phyloP scores from a whole-genome alignment of 371 early-diverging fungal species.

The Apophysomyces elegans region DNA sequence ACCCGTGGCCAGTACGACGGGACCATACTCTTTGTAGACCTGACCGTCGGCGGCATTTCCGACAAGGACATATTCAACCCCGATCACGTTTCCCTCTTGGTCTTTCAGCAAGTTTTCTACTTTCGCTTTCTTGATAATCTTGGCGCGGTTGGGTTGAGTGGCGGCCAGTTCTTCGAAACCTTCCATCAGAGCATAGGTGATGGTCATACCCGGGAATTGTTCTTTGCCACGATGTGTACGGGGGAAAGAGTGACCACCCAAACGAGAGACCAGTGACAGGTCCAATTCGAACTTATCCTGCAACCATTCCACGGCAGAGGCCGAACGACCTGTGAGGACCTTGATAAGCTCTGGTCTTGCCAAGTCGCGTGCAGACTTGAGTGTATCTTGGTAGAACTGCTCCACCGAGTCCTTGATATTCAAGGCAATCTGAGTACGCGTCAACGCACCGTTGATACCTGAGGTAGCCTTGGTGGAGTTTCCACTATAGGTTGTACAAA shows the following conservation, averaged over 20 bases:
- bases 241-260: slow-evolving; percentile 88
- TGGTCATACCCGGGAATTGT: slow-evolving; percentile 95
- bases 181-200: slow-evolving; percentile 93
- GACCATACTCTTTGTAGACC: slow-evolving; percentile 64
- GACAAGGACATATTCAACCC: slow-evolving; percentile 77
- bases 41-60: slow-evolving; percentile 61
- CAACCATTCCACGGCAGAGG: slow-evolving; percentile 93
- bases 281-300: slow-evolving; percentile 88
- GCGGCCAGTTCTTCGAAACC: slow-evolving; percentile 76
- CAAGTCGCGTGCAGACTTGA: slow-evolving; percentile 86
- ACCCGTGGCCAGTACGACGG: slow-evolving; percentile 95
- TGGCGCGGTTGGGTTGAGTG: slow-evolving; percentile 71
- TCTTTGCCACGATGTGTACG: slow-evolving; percentile 97
- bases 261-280: slow-evolving; percentile 85
- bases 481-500: slow-evolving; percentile 57
- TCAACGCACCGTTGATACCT: slow-evolving; percentile 95
- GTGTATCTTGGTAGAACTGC: slow-evolving; percentile 88
- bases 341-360: slow-evolving; percentile 84
- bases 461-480: slow-evolving; percentile 97
- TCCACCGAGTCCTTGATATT: slow-evolving; percentile 84
- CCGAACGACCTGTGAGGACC: slow-evolving; percentile 84
- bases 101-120: slow-evolving; percentile 69
- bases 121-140: slow-evolving; percentile 81
- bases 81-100: slow-evolving; percentile 65
- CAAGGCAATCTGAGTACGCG: slow-evolving; percentile 73